Base-by-base conservation (phyloP, 352 stramenopile genomes). In the Globisporangium ultimum region DNA sequence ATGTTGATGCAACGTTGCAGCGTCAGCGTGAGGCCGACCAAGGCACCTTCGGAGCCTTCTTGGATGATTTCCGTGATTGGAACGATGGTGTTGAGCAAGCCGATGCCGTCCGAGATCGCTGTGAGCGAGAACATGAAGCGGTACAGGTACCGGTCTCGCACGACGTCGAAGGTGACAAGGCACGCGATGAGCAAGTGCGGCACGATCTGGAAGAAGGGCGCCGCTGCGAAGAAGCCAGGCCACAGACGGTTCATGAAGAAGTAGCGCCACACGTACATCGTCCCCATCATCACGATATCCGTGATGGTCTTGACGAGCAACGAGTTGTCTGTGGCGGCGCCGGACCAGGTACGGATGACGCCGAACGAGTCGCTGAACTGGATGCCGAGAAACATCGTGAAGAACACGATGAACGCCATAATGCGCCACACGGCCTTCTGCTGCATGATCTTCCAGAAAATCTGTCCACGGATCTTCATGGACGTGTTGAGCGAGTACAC, bases 391-490 rank as follows among this genome's bases (percentile, higher is more conserved):
- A 76, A 74, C 34, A 70, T 64, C 46, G 58, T 62, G 51, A 71
- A 76, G 49, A 80, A 56, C 42, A 28, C 53, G 18, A 76, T 63
- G 56, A 79, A 79, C 61, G 66, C 62, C 56, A 79, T 58, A 28
- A 74, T 49, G 41, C 64, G 61, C 71, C 71, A 79, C 58, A 79
- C 71, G 0, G 68, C 71, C 53, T 76, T 75, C 32, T 78, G 71
- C 60, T 80, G 68, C 67, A 75, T 76, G 61, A 77, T 80, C 52
- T 73, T 72, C 66, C 68, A 79, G 52, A 76, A 76, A 55, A 76
- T 76, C 38, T 67, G 59, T 11, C 53, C 53, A 20, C 68, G 71
- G 28, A 74, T 62, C 43, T 61, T 57, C 36, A 80, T 58, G 22
- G 71, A 67, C 32, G 61, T 72, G 18, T 68, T 53, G 6, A 76